These are phyloP conservation scores for Russula sp. DNA, from an alignment of 768 basidiomycete species.

Conservation along the genomic window DNA sequence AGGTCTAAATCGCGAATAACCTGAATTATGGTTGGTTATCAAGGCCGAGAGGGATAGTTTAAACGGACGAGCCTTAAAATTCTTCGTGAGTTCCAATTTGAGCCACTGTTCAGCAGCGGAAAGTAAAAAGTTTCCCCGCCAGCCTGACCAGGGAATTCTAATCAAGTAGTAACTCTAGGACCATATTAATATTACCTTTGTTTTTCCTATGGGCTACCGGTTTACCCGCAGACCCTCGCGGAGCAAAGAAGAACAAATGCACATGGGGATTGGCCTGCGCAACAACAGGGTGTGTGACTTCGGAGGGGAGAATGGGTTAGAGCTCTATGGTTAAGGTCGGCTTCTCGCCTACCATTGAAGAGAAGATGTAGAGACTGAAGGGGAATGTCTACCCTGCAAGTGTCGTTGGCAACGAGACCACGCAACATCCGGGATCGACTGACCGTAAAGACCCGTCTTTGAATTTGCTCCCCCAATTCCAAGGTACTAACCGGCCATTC, in stretches of 20 bases:
- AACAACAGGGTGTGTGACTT: constrained; percentile 89
- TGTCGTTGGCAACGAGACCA: neutral
- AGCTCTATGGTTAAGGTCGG: neutral
- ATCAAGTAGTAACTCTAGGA: neutral
- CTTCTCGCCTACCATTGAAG: constrained; percentile 56
- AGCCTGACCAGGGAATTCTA: constrained; percentile 42
- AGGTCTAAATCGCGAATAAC: constrained; percentile 95
- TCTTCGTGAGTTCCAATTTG: constrained; percentile 93
- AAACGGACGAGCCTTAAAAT: constrained; percentile 59
- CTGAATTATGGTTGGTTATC: constrained; percentile 27
- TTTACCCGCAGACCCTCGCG: constrained; percentile 79
- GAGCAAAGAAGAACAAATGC: constrained; percentile 92
- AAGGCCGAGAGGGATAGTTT: constrained; percentile 6
- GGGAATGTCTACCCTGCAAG: constrained; percentile 83
- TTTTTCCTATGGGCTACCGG: constrained; percentile 93
- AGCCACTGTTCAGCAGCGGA: constrained; percentile 93
- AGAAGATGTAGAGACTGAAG: constrained; percentile 82
- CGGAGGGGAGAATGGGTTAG: neutral
- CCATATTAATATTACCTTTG: constrained; percentile 47
- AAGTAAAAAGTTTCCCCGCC: constrained; percentile 91
- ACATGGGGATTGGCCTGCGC: constrained; percentile 91
- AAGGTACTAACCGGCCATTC: constrained; percentile 74
- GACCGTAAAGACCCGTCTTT: constrained; percentile 88
- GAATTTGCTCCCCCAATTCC: constrained; percentile 93
- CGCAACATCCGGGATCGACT: constrained; percentile 9